Conservation (phyloP, 345 rosid species). For the Toxicodendron radicans region DNA sequence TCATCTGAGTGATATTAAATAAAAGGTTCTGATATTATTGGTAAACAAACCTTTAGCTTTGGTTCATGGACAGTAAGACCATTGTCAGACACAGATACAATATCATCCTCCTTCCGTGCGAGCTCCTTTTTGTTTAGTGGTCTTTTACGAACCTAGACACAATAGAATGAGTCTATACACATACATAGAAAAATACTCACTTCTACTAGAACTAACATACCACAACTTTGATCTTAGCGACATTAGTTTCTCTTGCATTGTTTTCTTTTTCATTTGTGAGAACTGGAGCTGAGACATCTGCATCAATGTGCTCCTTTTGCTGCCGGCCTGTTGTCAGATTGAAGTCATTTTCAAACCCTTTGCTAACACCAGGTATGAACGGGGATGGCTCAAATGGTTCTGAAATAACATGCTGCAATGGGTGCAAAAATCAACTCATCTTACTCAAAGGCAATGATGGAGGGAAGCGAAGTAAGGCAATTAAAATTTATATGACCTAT, state of each 20-base stretch:
- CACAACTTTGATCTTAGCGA: constrained; percentile 97
- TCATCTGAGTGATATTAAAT: neutral
- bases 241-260: constrained; percentile 68
- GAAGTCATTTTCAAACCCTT: constrained; percentile 71
- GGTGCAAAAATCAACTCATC: constrained; percentile 19
- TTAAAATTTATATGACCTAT: neutral
- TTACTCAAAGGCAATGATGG: neutral
- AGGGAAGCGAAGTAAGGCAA: neutral
- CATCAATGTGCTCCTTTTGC: constrained; percentile 53
- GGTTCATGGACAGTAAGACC: constrained; percentile 87
- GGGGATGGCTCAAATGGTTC: constrained; percentile 97
- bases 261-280: constrained; percentile 66
- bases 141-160: constrained; percentile 83
- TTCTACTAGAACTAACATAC: constrained; percentile 45
- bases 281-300: constrained; percentile 49
- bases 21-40: constrained; percentile 13
- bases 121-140: constrained; percentile 91
- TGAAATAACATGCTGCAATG: constrained; percentile 79
- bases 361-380: constrained; percentile 63
- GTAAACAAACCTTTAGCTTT: constrained; percentile 78
- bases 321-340: constrained; percentile 43
- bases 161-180: constrained; percentile 3
- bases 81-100: constrained; percentile 71
- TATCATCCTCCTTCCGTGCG: constrained; percentile 90
- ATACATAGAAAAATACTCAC: neutral